Base-by-base conservation (phyloP, 2,329 filamentous ascomycete genomes). In the Byssochlamys sp. region DNA sequence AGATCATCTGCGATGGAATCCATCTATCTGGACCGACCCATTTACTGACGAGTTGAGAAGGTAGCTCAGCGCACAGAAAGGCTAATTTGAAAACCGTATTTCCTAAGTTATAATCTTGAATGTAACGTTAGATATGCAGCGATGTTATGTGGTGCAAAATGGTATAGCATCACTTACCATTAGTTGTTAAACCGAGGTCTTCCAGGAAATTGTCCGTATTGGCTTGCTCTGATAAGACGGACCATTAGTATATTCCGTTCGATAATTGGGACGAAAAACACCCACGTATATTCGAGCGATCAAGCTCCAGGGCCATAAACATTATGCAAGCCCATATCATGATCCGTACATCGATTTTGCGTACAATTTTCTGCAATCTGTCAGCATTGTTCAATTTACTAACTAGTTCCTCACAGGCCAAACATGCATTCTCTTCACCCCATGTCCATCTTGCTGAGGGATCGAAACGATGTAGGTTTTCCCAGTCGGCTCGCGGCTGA, bases 21-120 rank as follows among this genome's bases (percentile, higher is more conserved):
- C 81, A 84, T 27, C 79, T 76, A 60, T 85, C 82, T 0, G 80
- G 81, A 0, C 80, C 83, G 55, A 82, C 67, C 76, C 76, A 83
- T 66, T 86, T 83, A 56, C 76, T 78, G 29, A 85, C 72, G 14
- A 87, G 72, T 64, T 86, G 83, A 0, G 82, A 85, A 0, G 84
- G 84, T 0, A 87, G 73, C 65, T 85, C 82, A 0, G 82, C 78
- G 19, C 73, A 70, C 10, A 83, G 64, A 65, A 83, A 82, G 56
- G 68, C 74, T 6, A 82, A 57, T 4, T 80, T 75, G 62, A 82
- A 81, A 49, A 83, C 80, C 0, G 81, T 82, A 29, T 76, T 80
- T 58, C 80, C 80, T 29, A 76, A 69, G 63, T 84, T 84, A 65
- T 79, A 81, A 54, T 78, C 72, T 58, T 58, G 2, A 25, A 29